Conservation (phyloP, 345 rosid genomes). For the Carallia pectinifolia region DNA sequence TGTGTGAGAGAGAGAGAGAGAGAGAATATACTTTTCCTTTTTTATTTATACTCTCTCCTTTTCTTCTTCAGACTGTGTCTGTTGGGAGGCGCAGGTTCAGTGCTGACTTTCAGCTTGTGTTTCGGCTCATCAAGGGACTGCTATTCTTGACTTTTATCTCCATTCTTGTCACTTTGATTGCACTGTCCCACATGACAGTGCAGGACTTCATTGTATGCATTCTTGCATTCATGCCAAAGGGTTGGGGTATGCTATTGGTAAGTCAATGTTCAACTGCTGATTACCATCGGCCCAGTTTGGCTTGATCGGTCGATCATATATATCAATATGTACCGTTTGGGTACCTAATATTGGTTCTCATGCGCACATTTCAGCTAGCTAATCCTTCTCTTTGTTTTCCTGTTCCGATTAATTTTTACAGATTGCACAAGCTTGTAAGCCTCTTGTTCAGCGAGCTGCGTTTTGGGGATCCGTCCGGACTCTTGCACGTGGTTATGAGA, state of each 20-base stretch:
- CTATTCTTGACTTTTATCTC: constrained; percentile 83
- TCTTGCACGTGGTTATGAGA: constrained; percentile 93
- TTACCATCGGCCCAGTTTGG: too few species aligned
- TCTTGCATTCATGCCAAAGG: constrained; percentile 98
- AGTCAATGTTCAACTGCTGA: constrained; percentile 8
- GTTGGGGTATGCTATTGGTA: constrained; percentile 99
- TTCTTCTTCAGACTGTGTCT: constrained; percentile 67
- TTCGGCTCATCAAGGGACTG: constrained; percentile 92
- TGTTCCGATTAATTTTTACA: constrained; percentile 19
- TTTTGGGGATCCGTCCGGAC: constrained; percentile 91
- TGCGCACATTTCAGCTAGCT: too few species aligned
- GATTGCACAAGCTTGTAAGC: constrained; percentile 98
- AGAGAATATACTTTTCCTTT: background rate
- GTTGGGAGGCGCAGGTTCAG: constrained; percentile 94
- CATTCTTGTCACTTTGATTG: constrained; percentile 69
- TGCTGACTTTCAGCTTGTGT: constrained; percentile 90
- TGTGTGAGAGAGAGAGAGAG: too few species aligned
- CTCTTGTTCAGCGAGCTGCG: constrained; percentile 62
- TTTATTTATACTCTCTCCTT: constrained; percentile 9
- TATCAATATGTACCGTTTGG: too few species aligned
- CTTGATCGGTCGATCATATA: too few species aligned
- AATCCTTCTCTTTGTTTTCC: background rate
- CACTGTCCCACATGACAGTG: constrained; percentile 82
- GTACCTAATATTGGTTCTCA: too few species aligned
- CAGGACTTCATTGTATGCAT: constrained; percentile 89